Evolutionary conservation across 805 yeast genomes (phyloP), one percentile per base, ranked within the genome.

Genomic region (Myxozyma mucilagina): DNA sequence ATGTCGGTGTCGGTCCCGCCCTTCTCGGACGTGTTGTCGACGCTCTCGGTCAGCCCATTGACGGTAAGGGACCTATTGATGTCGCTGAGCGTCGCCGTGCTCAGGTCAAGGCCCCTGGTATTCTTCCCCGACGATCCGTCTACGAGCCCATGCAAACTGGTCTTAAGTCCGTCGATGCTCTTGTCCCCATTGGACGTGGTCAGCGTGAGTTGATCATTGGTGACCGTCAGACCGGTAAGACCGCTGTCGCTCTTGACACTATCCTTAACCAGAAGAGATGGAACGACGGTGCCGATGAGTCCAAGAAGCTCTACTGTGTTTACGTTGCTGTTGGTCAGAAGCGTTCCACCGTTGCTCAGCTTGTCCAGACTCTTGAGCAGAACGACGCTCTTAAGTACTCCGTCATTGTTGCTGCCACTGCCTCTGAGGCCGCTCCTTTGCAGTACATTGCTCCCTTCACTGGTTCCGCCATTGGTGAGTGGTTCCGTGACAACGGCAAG

Each of bases 391-490:
- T 94, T 82, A 90, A 94, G 83, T 94, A 94, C 87, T 80, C 97
- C 75, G 88, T 94, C 81, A 85, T 94, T 80, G 98, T 94, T 78
- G 97, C 99, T 67, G 99, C 99, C 74, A 94, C 99, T 74, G 99
- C 99, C 72, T 94, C 99, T 68, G 99, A 94, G 85, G 99, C 99
- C 73, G 99, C 99, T 80, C 99, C 99, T 80, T 85, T 94, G 81
- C 99, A 94, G 86, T 94, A 91, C 85, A 83, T 94, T 79, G 98
- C 99, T 84, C 99, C 99, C 79, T 94, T 94, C 97, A 90, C 99
- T 73, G 99, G 92, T 72, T 88, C 96, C 79, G 96, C 99, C 76
- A 92, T 94, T 79, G 97, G 98, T 84, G 99, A 94, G 85, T 94
- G 99, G 99, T 94, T 94, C 96, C 90, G 99, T 87, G 99, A 94